Base-by-base conservation (phyloP, 75 land plant species). In the Selaginella tamariscina region DNA sequence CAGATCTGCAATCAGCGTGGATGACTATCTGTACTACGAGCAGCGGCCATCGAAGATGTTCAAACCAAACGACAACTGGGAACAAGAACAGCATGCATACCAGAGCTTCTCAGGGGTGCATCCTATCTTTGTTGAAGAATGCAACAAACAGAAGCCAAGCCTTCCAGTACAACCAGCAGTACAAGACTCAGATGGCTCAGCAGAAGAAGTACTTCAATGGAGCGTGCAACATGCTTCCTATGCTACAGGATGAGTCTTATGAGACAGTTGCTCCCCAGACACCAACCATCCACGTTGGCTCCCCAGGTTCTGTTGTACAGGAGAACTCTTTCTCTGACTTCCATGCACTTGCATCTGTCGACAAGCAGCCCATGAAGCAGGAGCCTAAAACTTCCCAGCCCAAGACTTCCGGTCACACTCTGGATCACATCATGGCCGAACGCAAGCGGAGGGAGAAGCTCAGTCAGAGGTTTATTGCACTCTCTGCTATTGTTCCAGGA, bases 401-500 rank as follows among this genome's bases (percentile, higher is more conserved):
- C 15, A 77, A 72, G 32, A 24, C 49, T 1, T n/a, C 76, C 1
- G 76, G 76, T 1, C 76, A 74, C 27, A 74, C 73, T 1, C 76
- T 66, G 32, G 76, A 74, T 33, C 76, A 74, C n/a, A 86, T 84
- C 29, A 71, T 91, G 23, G 97, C 97, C 5, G 97, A 91, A 66
- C 78, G 97, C 63, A 88, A 79, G 67, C 70, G 97, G 13, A 72
- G 97, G 27, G 97, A 91, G 77, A 91, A 91, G 77, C 82, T 91
- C 24, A 88, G 89, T 49, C 97, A 91, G 73, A 65, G 89, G 32
- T 91, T 91, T 56, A 86, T 91, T 23, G 89, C 93, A 32, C 73
- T 91, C 0, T 91, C 97, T 13, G 86, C 88, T 24, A 78, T 91
- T 65, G 82, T 91, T 31, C 97, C 97, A 32, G 93, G 93, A 33